Percentiles rank a stretch among this genome's conserved stretches.
Conservation (phyloP, 768 basidiomycete species). For the Collybia sordida region DNA sequence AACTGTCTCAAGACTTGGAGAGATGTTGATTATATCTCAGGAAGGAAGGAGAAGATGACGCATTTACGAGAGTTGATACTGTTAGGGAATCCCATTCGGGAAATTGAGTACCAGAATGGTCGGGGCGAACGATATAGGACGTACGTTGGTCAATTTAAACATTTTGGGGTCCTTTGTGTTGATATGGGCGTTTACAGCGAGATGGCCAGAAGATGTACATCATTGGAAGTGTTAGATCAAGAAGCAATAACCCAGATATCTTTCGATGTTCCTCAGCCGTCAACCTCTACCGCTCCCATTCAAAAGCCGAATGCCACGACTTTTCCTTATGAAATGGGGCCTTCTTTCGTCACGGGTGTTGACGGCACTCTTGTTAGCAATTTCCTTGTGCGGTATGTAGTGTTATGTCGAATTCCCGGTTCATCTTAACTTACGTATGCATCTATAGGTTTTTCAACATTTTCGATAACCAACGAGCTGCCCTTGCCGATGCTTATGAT, state of each 20-base stretch:
- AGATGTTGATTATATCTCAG: conserved; percentile 67
- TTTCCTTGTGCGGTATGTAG: conserved; percentile 74
- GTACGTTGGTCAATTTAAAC: conserved; percentile 34
- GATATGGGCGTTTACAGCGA: conserved; percentile 49
- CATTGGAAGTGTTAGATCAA: conserved; percentile 81
- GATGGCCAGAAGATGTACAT: conserved; percentile 75
- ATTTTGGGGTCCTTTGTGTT: neutral
- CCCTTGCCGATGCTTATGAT: conserved; percentile 74
- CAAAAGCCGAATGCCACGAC: conserved; percentile 58
- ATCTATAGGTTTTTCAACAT: conserved; percentile 72
- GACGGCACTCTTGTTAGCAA: conserved; percentile 65
- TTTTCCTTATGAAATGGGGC: conserved; percentile 76
- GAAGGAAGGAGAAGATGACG: conserved; percentile 56
- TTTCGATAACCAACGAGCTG: conserved; percentile 75
- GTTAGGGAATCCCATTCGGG: conserved; percentile 73
- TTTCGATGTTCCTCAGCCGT: conserved; percentile 69
- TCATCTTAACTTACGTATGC: conserved; percentile 11
- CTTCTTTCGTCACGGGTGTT: conserved; percentile 75
- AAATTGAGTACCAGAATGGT: conserved; percentile 54
- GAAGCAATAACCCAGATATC: conserved; percentile 77
- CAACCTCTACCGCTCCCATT: conserved; percentile 40
- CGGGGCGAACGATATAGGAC: conserved; percentile 65
- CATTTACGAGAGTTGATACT: conserved; percentile 73
- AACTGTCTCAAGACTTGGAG: conserved; percentile 70
- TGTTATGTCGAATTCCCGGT: neutral